Conservation (phyloP, 2,329 filamentous ascomycete genomes). For the Cladosporium cucumerinum region DNA sequence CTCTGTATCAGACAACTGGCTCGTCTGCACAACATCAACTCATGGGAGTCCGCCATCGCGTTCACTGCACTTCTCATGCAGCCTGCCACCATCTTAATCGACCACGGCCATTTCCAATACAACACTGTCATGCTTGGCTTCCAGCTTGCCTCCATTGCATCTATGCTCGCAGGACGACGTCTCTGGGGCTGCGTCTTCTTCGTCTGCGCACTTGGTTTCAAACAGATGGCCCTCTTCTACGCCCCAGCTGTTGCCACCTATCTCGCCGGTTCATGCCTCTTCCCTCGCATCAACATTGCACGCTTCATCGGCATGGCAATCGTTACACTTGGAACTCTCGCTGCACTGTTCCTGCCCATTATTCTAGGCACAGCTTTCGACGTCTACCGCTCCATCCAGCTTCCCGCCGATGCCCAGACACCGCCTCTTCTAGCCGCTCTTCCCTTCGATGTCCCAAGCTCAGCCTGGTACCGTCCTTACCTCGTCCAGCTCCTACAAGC, state of each 20-base stretch:
- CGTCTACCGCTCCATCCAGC: slow-evolving; percentile 59
- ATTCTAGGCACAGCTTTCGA: slow-evolving; percentile 69
- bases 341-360: slow-evolving; percentile 70
- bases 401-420: slow-evolving; percentile 46
- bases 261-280: slow-evolving; percentile 80
- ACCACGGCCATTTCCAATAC: slow-evolving; percentile 96
- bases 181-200: slow-evolving; percentile 94
- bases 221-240: slow-evolving; percentile 99
- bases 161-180: slow-evolving; percentile 77
- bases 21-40: slow-evolving; percentile 68
- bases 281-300: slow-evolving; percentile 63
- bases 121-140: slow-evolving; percentile 98
- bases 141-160: slow-evolving; percentile 80
- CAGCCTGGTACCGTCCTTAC: slow-evolving; percentile 69
- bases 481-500: slow-evolving; percentile 78
- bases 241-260: slow-evolving; percentile 90
- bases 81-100: slow-evolving; percentile 82
- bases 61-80: slow-evolving; percentile 90
- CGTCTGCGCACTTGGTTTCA: slow-evolving; percentile 89
- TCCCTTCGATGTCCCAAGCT: slow-evolving; percentile 54
- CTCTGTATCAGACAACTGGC: slow-evolving; percentile 82
- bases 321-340: slow-evolving; percentile 70
- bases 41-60: slow-evolving; percentile 78
- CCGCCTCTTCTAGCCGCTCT: slow-evolving; percentile 64
- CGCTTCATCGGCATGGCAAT: slow-evolving; percentile 73